These are phyloP conservation scores for Malassezia japonica DNA, from an alignment of 1,284 basidiomycete species.

Conservation along the genomic window DNA sequence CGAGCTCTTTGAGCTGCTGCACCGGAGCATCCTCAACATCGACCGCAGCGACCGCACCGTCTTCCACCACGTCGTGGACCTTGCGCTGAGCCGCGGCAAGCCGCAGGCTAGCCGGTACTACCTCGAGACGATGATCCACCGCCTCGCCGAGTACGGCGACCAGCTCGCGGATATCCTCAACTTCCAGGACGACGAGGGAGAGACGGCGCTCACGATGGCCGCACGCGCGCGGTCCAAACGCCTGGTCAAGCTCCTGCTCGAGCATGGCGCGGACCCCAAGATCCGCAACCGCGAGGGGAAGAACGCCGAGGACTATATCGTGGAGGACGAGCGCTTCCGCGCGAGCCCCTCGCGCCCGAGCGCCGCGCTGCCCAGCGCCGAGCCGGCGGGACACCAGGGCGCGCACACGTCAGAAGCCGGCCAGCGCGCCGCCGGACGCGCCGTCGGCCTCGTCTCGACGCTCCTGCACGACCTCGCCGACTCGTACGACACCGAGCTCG, in stretches of 20 bases:
- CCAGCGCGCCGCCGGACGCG: conserved; percentile 69
- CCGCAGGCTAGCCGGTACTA: conserved; percentile 96
- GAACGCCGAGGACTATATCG: conserved; percentile 95
- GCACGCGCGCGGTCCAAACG: conserved; percentile 90
- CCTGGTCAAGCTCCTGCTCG: conserved; percentile 89
- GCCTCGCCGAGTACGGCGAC: conserved; percentile 87
- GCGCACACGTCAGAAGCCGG: conserved; percentile 79
- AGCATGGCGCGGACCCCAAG: conserved; percentile 94
- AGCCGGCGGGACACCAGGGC: neutral
- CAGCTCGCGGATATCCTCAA: conserved; percentile 98
- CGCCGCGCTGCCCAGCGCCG: neutral
- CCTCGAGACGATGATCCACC: conserved; percentile 86
- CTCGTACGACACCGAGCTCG: conserved; percentile 86
- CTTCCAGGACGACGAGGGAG: conserved; percentile 97
- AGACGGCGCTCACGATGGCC: conserved; percentile 93
- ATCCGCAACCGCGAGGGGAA: conserved; percentile 90
- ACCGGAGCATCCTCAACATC: conserved; percentile 95
- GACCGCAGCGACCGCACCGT: conserved; percentile 96
- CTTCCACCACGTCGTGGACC: conserved; percentile 95
- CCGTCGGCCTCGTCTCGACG: conserved; percentile 66
- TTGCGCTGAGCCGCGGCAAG: conserved; percentile 96
- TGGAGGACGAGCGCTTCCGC: conserved; percentile 94
- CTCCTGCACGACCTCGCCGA: conserved; percentile 81
- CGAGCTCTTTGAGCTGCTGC: conserved; percentile 89
- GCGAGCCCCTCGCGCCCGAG: conserved; percentile 59